Base-by-base conservation (phyloP, 2,329 filamentous ascomycete genomes). In the Verticillium alfalfae region DNA sequence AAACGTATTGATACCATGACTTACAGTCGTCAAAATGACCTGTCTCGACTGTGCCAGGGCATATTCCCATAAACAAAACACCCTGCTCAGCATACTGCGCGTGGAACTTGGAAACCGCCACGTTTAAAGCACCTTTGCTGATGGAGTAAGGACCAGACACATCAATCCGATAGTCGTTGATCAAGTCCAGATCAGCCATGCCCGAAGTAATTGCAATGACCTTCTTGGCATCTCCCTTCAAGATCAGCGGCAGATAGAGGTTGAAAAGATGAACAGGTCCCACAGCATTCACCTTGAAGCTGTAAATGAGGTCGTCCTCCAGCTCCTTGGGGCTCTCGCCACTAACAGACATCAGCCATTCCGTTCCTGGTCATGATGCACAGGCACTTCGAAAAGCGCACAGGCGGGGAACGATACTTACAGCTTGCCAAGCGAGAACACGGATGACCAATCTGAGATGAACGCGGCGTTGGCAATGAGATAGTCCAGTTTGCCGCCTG, bases 181-280 rank as follows among this genome's bases (percentile, higher is more conserved):
- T 75, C 1, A 83, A 60, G 2, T 82, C 78, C 0, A 74, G 18
- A 62, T 87, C 84, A 0, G 78, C 80, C 52, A 78, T 61, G 26
- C 82, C 84, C 0, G 69, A 79, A 7, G 79, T 77, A 5, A 88
- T 76, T 26, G 76, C 66, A 34, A 84, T 76, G n/a, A 85, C 73
- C 67, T 87, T 87, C 69, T 87, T 87, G 13, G 64, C 67, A 1
- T 70, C 67, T 5, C 84, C 79, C 56, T 82, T 79, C 1, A 75
- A 70, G 37, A 88, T 71, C 0, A 86, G 75, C 0, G 85, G 84
- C 1, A 83, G 56, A 67, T 84, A 85, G 1, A 79, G 66, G 65
- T 82, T 82, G 69, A 83, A 79, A 0, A 84, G 74, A 63, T 85
- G 77, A 60, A 87, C 72, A 58, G 81, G 78, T 52, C 77, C 82